These are phyloP conservation scores for Pilasporangium apinafurcum DNA, from an alignment of 352 stramenopile genomes.

Conservation along the genomic window DNA sequence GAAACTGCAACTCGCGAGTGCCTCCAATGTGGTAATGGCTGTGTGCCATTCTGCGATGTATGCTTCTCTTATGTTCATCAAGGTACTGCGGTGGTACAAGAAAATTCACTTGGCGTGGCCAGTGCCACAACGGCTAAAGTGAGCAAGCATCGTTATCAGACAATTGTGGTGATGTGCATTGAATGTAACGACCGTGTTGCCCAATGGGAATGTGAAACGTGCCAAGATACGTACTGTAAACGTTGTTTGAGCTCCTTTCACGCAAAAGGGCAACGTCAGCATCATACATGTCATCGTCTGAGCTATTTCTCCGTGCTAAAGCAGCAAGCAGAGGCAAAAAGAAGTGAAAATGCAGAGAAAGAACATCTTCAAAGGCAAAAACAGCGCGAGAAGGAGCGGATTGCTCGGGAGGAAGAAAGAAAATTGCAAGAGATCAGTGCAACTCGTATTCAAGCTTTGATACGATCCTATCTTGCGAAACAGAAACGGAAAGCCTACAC, in stretches of 20 bases:
- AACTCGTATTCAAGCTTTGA: conserved; percentile 31
- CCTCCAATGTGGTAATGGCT: conserved; percentile 53
- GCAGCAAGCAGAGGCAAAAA: conserved; percentile 34
- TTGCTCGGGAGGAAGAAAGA: conserved; percentile 10
- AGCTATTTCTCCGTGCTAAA: conserved; percentile 66
- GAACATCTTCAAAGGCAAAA: conserved; percentile 19
- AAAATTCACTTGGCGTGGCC: background rate
- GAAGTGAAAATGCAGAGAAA: conserved; percentile 21
- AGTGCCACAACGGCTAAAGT: background rate
- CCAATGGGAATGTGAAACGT: conserved; percentile 62
- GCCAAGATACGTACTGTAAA: conserved; percentile 64
- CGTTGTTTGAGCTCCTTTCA: conserved; percentile 49
- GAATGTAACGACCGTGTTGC: conserved; percentile 48
- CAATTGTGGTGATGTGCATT: conserved; percentile 58
- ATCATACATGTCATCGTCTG: conserved; percentile 44
- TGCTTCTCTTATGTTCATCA: conserved; percentile 57
- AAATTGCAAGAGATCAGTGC: conserved; percentile 18
- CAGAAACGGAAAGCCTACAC: conserved; percentile 38
- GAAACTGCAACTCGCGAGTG: conserved; percentile 67
- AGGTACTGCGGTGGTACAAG: background rate
- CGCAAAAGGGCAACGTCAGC: conserved; percentile 47
- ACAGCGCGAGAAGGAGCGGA: conserved; percentile 15
- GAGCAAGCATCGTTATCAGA: conserved; percentile 24
- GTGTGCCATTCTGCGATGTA: conserved; percentile 57
- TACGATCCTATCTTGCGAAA: conserved; percentile 24